A percentile compares a stretch with the other conserved stretches of the same genome.
Conservation (phyloP, 352 stramenopile species). For the Phytophthora ramorum region DNA sequence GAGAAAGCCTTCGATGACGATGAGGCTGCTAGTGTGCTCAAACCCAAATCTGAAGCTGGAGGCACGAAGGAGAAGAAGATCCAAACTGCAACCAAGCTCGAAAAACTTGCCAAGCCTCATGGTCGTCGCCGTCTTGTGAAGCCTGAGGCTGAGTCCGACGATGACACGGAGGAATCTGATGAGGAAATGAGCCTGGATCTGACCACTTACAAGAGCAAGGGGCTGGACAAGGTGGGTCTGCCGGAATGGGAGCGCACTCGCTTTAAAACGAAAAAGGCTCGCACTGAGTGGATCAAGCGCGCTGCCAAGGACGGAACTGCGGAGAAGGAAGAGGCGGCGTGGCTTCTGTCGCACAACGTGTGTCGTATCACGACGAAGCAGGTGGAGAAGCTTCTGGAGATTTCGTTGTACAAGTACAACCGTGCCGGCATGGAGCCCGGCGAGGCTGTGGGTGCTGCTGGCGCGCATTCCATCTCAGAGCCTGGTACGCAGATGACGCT, state of each 20-base stretch:
- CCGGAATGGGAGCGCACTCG: conserved; percentile 63
- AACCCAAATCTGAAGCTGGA: conserved; percentile 31
- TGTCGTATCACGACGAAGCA: conserved; percentile 90
- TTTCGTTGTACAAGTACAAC: conserved; percentile 88
- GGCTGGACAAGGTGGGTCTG: conserved; percentile 65
- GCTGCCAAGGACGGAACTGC: conserved; percentile 54
- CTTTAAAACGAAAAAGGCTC: conserved; percentile 57
- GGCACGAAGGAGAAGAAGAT: conserved; percentile 55
- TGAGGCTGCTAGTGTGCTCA: conserved; percentile 29
- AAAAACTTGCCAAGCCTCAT: conserved; percentile 58
- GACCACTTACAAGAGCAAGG: conserved; percentile 71
- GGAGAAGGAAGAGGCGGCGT: conserved; percentile 80
- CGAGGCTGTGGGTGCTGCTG: conserved; percentile 97
- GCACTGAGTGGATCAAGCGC: conserved; percentile 62
- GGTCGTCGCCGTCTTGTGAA: conserved; percentile 66
- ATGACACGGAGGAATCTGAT: conserved; percentile 59
- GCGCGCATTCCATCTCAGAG: conserved; percentile 97
- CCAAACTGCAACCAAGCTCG: conserved; percentile 66
- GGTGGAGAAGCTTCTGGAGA: conserved; percentile 79
- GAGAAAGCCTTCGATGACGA: conserved; percentile 75
- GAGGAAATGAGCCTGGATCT: conserved; percentile 59
- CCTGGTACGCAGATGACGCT: conserved; percentile 96
- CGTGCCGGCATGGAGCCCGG: conserved; percentile 93
- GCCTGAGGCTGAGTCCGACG: conserved; percentile 42
- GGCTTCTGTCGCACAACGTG: conserved; percentile 90